Conservation (phyloP, 768 basidiomycete species). For the Crucibulum laeve region DNA sequence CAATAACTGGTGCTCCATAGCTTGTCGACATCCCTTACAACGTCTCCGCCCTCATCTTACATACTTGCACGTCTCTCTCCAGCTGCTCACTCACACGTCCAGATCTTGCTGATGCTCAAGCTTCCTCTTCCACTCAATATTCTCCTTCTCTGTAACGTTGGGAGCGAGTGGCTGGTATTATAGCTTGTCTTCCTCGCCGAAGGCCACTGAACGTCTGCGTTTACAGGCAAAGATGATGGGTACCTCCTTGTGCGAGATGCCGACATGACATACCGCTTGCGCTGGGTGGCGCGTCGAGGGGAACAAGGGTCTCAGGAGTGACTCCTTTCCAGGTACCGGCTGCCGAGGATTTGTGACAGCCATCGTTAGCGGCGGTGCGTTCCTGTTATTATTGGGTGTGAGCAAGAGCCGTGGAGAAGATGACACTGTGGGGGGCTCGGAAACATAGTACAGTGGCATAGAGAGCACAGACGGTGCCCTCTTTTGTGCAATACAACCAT, state of each 20-base stretch:
- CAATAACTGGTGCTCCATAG: background rate
- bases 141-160: conserved; percentile 47
- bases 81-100: conserved; percentile 40
- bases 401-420: background rate
- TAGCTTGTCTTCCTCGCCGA: conserved; percentile 41
- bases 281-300: conserved; percentile 74
- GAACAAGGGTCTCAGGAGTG: conserved; percentile 56
- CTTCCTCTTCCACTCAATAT: conserved; percentile 80
- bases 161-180: conserved; percentile 28
- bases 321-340: conserved; percentile 75
- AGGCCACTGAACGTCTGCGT: conserved; percentile 44
- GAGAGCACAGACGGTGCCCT: background rate
- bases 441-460: background rate
- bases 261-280: conserved; percentile 60
- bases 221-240: conserved; percentile 65
- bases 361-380: background rate
- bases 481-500: conserved; percentile 15
- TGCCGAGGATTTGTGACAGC: conserved; percentile 30
- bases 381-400: background rate
- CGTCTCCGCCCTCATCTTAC: conserved; percentile 44
- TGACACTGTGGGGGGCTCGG: background rate
- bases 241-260: conserved; percentile 70
- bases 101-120: conserved; percentile 61
- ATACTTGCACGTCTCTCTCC: conserved; percentile 47
- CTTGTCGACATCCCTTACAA: conserved; percentile 36